These are phyloP conservation scores for Hygrocybe punicea DNA, from an alignment of 768 basidiomycete genomes.

Conservation along the genomic window DNA sequence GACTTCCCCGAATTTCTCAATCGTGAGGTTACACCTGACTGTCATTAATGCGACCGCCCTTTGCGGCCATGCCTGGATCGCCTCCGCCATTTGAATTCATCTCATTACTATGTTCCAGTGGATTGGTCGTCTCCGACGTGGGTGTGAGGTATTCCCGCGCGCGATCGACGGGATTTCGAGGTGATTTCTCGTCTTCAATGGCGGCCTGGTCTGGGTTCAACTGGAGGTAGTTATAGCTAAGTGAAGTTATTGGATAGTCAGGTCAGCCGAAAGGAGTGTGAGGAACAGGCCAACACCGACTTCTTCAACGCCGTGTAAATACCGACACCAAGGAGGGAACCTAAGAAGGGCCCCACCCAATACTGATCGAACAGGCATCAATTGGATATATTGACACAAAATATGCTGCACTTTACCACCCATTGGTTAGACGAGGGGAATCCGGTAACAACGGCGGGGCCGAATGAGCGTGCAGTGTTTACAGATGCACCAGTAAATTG, in stretches of 20 bases:
- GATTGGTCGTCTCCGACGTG: no score
- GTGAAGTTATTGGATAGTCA: not conserved
- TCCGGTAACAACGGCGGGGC: constrained; percentile 63
- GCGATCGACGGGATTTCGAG: constrained; percentile 11
- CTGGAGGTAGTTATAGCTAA: constrained; percentile 1
- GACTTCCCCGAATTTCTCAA: no score
- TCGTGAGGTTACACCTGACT: no score
- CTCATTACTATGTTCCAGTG: no score
- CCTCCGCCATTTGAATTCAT: no score
- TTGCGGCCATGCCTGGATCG: no score
- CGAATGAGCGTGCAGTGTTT: constrained; percentile 69
- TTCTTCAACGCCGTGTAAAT: constrained; percentile 59
- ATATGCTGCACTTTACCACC: constrained; percentile 45
- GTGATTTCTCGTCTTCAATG: constrained; percentile 34
- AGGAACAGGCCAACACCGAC: constrained; percentile 19
- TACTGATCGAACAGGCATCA: constrained; percentile 40
- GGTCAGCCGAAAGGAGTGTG: not conserved
- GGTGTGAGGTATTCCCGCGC: not conserved
- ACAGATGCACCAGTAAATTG: constrained; percentile 63
- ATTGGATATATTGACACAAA: not conserved
- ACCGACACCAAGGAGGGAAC: constrained; percentile 54
- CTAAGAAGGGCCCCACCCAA: constrained; percentile 69
- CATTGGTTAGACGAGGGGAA: constrained; percentile 54
- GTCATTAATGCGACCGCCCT: no score
- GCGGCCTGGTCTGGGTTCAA: constrained; percentile 20